phyloP scores from a whole-genome alignment of 1,284 basidiomycete species.

The Cronartium quercuum region DNA sequence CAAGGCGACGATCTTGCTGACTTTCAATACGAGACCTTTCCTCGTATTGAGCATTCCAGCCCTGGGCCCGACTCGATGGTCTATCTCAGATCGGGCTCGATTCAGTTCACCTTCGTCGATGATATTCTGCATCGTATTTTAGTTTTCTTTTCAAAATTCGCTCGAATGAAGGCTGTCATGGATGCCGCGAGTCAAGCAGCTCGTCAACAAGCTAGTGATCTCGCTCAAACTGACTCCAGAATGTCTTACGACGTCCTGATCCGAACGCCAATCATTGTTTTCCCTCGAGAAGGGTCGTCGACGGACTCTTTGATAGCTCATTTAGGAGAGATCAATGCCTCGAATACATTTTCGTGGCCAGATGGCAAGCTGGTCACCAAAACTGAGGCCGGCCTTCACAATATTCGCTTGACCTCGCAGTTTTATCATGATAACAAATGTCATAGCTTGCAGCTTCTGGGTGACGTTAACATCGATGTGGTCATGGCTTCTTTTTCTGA shows the following conservation, averaged over 20 bases:
- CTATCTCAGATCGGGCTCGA: constrained; percentile 77
- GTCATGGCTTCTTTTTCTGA: constrained; percentile 62
- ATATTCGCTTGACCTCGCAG: constrained; percentile 75
- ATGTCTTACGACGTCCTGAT: constrained; percentile 88
- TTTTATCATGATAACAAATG: constrained; percentile 55
- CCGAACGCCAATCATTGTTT: constrained; percentile 85
- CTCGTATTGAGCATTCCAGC: constrained; percentile 61
- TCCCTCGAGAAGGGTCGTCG: constrained; percentile 68
- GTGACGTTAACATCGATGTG: constrained; percentile 76
- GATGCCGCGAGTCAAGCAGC: constrained; percentile 92
- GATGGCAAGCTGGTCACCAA: constrained; percentile 55
- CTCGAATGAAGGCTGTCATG: constrained; percentile 69
- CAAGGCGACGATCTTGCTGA: constrained; percentile 93
- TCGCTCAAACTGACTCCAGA: constrained; percentile 58
- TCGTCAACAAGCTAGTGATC: constrained; percentile 73
- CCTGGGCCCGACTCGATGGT: constrained; percentile 81
- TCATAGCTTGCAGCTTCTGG: constrained; percentile 71
- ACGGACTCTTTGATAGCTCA: constrained; percentile 70
- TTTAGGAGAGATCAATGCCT: constrained; percentile 81
- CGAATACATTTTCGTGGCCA: constrained; percentile 66
- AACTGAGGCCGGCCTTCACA: constrained; percentile 71
- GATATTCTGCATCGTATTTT: constrained; percentile 79
- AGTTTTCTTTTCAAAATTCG: constrained; percentile 77
- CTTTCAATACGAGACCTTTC: constrained; percentile 90
- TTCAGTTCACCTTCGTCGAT: constrained; percentile 84